These are phyloP conservation scores for Flaveria brownii DNA, from an alignment of 129 eudicot species.

Conservation along the genomic window DNA sequence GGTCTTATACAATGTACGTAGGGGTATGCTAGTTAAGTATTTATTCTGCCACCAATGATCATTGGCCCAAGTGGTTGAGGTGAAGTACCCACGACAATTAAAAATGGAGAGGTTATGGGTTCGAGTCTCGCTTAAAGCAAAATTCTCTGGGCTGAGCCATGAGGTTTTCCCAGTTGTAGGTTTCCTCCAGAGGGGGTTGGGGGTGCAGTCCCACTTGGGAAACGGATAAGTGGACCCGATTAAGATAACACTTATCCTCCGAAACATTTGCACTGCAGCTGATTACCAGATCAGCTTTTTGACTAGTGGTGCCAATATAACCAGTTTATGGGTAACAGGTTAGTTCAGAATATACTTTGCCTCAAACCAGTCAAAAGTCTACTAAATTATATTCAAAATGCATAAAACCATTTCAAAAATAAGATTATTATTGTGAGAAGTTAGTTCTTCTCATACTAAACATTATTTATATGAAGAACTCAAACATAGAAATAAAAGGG, in stretches of 20 bases:
- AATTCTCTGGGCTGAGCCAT: too few species aligned
- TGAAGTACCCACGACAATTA: too few species aligned
- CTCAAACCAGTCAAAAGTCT: constrained; percentile 4
- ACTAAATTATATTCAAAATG: constrained; percentile 2
- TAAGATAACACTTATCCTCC: too few species aligned
- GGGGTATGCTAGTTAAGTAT: background rate
- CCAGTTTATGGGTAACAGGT: background rate
- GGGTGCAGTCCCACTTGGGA: too few species aligned
- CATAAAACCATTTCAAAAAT: constrained; percentile 3
- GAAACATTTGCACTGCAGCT: background rate
- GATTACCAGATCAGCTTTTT: background rate
- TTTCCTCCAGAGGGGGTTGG: too few species aligned
- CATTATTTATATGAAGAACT: background rate
- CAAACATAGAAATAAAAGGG: background rate
- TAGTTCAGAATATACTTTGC: background rate
- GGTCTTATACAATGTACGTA: background rate
- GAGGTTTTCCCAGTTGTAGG: too few species aligned
- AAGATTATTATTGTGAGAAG: background rate
- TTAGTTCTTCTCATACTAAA: background rate
- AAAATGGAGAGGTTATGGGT: too few species aligned
- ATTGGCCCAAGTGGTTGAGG: too few species aligned
- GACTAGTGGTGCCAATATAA: background rate
- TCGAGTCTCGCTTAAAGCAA: too few species aligned
- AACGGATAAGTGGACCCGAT: too few species aligned
- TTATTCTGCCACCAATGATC: too few species aligned